Base-by-base conservation (phyloP, 495 filamentous ascomycete genomes). In the Rostrohypoxylon terebratum region DNA sequence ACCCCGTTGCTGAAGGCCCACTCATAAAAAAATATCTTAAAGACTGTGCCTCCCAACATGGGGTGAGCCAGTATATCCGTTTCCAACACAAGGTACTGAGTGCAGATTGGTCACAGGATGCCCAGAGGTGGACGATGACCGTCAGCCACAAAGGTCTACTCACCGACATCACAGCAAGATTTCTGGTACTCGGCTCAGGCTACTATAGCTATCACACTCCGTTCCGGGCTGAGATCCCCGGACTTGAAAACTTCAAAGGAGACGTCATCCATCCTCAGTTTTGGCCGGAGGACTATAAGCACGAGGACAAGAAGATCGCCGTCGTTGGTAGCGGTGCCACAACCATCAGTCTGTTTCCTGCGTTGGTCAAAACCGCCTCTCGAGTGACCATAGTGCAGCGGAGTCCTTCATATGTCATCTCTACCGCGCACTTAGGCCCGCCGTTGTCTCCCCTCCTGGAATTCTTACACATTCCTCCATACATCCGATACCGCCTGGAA, bases 201-300 rank as follows among this genome's bases (percentile, higher is more conserved):
- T 93, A 92, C 77, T 91, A 90, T 72, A 85, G 89, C 76, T 92
- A 93, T 80, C 75, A 87, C 10, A 76, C 85, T 62, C 86, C 90
- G 0, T 69, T 90, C 38, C 66, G 87, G 45, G 76, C 85, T 4
- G 74, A 74, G 8, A 93, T 92, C 54, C 89, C 89, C 0, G 88
- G 88, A 3, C 74, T 92, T 33, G 84, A 87, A 0, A 77, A 77
- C 33, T 92, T 91, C 78, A 77, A 81, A 53, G 89, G 90, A 33
- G 70, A 79, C 18, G 79, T 86, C 2, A 80, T 90, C 7, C 87
- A 91, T 59, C 89, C 88, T 3, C 90, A 92, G 74, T 89, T 88
- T 74, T 92, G 90, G 89, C 84, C 83, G 4, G 77, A 81, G 25
- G 80, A 84, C 21, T 72, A 86, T 65, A 81, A 86, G 68, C 85